These are phyloP conservation scores for Kandelia obovata DNA, from an alignment of 345 rosid species.

Conservation along the genomic window DNA sequence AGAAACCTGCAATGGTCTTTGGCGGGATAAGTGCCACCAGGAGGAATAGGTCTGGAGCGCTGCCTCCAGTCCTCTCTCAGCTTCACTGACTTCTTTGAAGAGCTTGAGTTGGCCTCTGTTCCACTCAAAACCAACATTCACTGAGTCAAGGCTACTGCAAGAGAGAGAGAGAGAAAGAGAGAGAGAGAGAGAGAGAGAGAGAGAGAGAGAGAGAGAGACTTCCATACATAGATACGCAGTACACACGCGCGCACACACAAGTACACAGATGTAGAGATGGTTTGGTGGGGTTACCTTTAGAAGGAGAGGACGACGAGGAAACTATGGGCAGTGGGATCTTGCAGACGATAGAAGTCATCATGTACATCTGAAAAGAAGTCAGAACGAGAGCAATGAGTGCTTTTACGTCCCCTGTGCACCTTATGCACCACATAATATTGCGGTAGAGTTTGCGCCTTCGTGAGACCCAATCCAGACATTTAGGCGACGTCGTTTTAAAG, in stretches of 20 bases:
- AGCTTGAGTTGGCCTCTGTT: slow-evolving; percentile 31
- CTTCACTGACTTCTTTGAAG: slow-evolving; percentile 45
- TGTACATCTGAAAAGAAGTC: neutral
- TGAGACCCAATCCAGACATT: too few relatives aligned
- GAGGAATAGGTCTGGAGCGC: slow-evolving; percentile 79
- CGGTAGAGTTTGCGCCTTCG: neutral
- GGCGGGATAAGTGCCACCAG: slow-evolving; percentile 88
- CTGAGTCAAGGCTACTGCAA: neutral
- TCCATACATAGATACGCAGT: too few relatives aligned
- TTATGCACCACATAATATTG: neutral
- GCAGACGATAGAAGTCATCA: slow-evolving; percentile 39
- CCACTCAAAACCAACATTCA: neutral
- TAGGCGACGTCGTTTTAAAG: too few relatives aligned
- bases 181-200: neutral
- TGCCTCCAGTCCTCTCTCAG: slow-evolving; percentile 84
- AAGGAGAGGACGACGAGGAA: slow-evolving; percentile 40
- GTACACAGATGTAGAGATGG: neutral
- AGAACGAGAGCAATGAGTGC: neutral
- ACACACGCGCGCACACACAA: too few relatives aligned
- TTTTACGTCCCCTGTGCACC: too few relatives aligned
- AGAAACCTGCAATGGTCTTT: slow-evolving; percentile 92
- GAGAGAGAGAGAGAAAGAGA: too few relatives aligned
- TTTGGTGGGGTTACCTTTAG: slow-evolving; percentile 33
- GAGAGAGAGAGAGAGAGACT: neutral
- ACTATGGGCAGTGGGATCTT: slow-evolving; percentile 36